Evolutionary conservation across 441 rosid species (phyloP), one percentile per base, ranked within the genome.

Genomic region (Euphorbia celastroides): DNA sequence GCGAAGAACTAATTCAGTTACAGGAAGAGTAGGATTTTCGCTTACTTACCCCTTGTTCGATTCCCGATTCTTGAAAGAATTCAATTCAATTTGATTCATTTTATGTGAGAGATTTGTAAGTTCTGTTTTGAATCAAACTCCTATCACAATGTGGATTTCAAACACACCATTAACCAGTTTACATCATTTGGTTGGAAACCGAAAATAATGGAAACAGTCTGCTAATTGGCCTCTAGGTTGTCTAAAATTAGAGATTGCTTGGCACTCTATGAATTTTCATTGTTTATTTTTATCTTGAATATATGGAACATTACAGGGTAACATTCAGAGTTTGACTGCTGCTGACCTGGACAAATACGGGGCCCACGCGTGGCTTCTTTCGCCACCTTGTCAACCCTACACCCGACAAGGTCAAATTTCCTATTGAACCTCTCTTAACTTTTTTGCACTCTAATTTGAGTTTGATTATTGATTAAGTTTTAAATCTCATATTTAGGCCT

Each of bases 351-450:
- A 90, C 77, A 81, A 56, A 68, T 87, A 87, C 68, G 69, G 69
- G 31, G 92, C 96, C 5, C 83, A 91, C 41, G 95, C 91, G 2
- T 90, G 98, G 97, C 92, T 93, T 75, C 97, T 93, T 81, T 93
- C 96, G 27, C 98, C 97, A 70, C 98, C 98, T 73, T 93, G 97
- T 75, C 98, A 93, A 73, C 98, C 97, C 58, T 93, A 91, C 76
- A 93, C 98, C 59, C 84, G 96, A 67, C 98, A 90, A 89, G 98
- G 98, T 90, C 66, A 72, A 38, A 27, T 48, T 67, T 28, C 58
- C 9, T 50, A 22, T 57, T 38, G 20, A 30, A 64, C 6, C 23
- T 16, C 23, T 26, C 42, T 36, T 67, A 42, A 9, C 16, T 27
- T 14, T 62, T 52, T 32, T 42, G n/a, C 34, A 56, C 27, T 19